Conservation (phyloP, 805 yeast genomes). For the Komagataella populi region DNA sequence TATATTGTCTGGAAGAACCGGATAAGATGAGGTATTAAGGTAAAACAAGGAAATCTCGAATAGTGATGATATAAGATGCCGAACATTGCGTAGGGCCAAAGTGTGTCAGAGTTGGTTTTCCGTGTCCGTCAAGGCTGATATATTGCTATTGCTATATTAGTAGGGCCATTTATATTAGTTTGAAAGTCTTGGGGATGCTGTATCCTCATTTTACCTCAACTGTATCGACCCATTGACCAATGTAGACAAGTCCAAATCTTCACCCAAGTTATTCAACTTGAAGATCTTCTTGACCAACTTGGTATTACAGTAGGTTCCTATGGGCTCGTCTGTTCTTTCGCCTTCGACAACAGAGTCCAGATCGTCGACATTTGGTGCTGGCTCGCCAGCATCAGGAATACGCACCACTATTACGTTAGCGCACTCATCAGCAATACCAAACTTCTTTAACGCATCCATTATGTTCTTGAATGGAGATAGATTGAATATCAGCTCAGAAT, state of each 20-base stretch:
- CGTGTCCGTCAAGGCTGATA: too few relatives aligned
- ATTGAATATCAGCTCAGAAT: conserved; percentile 59
- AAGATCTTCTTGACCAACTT: not conserved
- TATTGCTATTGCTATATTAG: too few relatives aligned
- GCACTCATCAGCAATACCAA: conserved; percentile 48
- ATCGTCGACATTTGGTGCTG: conserved; percentile 6
- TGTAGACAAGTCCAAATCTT: not conserved
- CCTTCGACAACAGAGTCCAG: conserved; percentile 18
- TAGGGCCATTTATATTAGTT: too few relatives aligned
- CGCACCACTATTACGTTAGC: conserved; percentile 36
- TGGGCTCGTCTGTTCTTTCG: not conserved
- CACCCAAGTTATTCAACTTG: not conserved
- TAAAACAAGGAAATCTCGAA: not conserved
- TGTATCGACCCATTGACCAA: not conserved
- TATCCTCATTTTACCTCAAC: not conserved
- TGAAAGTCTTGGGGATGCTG: too few relatives aligned
- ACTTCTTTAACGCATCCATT: conserved; percentile 54
- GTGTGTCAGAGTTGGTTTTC: not conserved
- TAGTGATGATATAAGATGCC: too few relatives aligned
- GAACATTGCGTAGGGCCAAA: too few relatives aligned
- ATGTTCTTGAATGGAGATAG: conserved; percentile 62
- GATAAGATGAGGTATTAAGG: not conserved
- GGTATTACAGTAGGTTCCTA: not conserved
- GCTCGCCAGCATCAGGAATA: conserved; percentile 17
- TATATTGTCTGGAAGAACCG: not conserved